Evolutionary conservation across 2,329 filamentous ascomycete genomes (phyloP).

Genomic region (Daldinia eschscholtzii): DNA sequence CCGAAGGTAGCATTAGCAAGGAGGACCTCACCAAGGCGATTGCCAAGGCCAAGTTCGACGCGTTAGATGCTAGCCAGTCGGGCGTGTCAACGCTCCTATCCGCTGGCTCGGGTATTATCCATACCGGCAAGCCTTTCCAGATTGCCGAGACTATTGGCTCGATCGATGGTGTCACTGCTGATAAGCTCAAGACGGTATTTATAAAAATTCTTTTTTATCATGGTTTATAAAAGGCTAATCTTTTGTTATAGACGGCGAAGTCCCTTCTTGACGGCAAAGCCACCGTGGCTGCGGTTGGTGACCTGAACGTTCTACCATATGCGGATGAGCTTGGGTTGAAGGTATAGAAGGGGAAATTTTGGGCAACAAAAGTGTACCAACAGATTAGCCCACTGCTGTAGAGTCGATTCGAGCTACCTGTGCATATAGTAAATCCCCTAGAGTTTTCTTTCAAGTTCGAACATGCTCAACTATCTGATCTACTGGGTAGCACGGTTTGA

Average conservation of each 20-base stretch:
- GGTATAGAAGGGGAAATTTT: conserved; percentile 74
- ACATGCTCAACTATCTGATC: conserved; percentile 7
- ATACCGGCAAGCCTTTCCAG: conserved; percentile 85
- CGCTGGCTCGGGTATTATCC: conserved; percentile 86
- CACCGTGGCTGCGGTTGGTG: conserved; percentile 88
- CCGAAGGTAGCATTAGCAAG: conserved; percentile 78
- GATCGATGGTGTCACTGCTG: conserved; percentile 83
- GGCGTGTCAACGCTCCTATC: conserved; percentile 82
- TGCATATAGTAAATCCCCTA: conserved; percentile 62
- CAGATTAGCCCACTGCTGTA: conserved; percentile 56
- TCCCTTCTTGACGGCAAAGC: conserved; percentile 89
- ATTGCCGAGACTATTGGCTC: conserved; percentile 82
- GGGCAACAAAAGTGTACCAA: conserved; percentile 58
- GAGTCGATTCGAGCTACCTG: conserved; percentile 56
- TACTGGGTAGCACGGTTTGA: conserved; percentile 1
- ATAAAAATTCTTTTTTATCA: conserved; percentile 18
- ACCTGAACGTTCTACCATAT: conserved; percentile 90
- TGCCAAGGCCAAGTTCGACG: conserved; percentile 92
- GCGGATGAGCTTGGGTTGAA: conserved; percentile 94
- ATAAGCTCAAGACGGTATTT: conserved; percentile 85
- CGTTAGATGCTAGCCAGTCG: conserved; percentile 84
- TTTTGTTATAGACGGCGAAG: conserved; percentile 79
- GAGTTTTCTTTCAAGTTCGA: conserved; percentile 48
- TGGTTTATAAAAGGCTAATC: conserved; percentile 45
- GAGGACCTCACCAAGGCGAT: conserved; percentile 94